phyloP scores from a whole-genome alignment of 1,284 basidiomycete species.

The Ceratobasidium sp. region DNA sequence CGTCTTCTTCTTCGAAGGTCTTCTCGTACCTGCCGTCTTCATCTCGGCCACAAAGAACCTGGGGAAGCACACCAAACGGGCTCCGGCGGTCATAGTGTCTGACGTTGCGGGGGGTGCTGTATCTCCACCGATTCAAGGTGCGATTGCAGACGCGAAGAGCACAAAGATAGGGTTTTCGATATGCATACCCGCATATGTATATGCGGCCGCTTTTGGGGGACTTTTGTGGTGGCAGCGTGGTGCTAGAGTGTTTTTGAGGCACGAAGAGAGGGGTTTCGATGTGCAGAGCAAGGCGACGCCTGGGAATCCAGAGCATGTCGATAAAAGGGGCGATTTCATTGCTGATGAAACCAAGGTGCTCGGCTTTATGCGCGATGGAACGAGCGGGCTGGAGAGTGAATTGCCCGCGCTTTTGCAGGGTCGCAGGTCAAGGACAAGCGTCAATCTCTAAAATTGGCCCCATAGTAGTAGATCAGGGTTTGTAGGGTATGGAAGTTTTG shows the following conservation, averaged over 20 bases:
- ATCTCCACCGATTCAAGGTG: constrained; percentile 55
- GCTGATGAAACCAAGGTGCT: too few relatives aligned
- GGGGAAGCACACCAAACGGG: constrained; percentile 54
- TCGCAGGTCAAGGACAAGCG: too few relatives aligned
- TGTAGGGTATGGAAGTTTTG: too few relatives aligned
- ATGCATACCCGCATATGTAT: constrained; percentile 51
- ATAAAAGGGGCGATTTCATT: too few relatives aligned
- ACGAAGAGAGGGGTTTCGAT: neutral
- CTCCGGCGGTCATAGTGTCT: constrained; percentile 51
- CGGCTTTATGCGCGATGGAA: too few relatives aligned
- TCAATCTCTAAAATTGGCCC: too few relatives aligned
- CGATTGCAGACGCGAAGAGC: constrained; percentile 51
- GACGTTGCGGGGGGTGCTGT: constrained; percentile 55
- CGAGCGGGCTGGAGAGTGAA: too few relatives aligned
- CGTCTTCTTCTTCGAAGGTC: constrained; percentile 56
- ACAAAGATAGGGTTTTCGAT: constrained; percentile 51
- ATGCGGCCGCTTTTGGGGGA: constrained; percentile 49
- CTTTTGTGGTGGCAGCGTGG: constrained; percentile 47
- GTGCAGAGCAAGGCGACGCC: too few relatives aligned
- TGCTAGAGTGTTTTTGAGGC: neutral
- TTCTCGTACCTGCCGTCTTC: constrained; percentile 52
- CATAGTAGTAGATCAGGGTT: too few relatives aligned
- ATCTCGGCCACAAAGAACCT: constrained; percentile 53
- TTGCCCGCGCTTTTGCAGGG: too few relatives aligned
- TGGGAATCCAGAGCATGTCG: too few relatives aligned